A percentile compares a stretch with the other conserved stretches of the same genome.
These are phyloP conservation scores for Puccinia coronata DNA, from an alignment of 1,284 basidiomycete species.

Conservation along the genomic window DNA sequence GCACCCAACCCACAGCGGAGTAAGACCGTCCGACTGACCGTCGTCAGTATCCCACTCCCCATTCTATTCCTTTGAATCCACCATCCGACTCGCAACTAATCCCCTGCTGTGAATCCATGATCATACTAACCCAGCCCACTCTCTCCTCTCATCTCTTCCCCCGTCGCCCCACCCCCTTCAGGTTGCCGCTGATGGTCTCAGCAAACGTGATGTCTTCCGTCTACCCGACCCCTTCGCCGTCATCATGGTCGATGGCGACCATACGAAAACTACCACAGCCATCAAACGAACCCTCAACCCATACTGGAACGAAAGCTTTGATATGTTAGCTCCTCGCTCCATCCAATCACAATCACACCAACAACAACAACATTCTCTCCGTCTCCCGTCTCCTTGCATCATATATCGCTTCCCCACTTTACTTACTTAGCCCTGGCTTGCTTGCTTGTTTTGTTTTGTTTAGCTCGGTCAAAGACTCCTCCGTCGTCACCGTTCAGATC, in stretches of 20 bases:
- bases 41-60: conserved; percentile 51
- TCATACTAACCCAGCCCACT: too few relatives aligned
- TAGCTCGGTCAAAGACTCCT: conserved; percentile 84
- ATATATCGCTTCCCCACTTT: not conserved
- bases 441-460: too few relatives aligned
- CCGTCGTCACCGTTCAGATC: conserved; percentile 88
- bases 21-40: conserved; percentile 58
- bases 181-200: conserved; percentile 82
- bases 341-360: conserved; percentile 95
- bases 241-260: conserved; percentile 89
- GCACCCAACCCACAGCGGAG: conserved; percentile 53
- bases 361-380: conserved; percentile 76
- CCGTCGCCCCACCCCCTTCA: conserved; percentile 13
- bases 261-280: conserved; percentile 85
- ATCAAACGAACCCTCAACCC: conserved; percentile 88
- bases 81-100: too few relatives aligned
- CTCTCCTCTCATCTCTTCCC: not conserved
- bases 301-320: conserved; percentile 92
- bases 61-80: too few relatives aligned
- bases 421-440: too few relatives aligned
- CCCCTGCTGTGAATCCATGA: too few relatives aligned
- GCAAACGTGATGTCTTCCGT: conserved; percentile 85
- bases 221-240: conserved; percentile 93
- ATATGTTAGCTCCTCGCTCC: conserved; percentile 67
- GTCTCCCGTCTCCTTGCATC: too few relatives aligned